Conservation (phyloP, 441 rosid species). For the Jatropha podagrica region DNA sequence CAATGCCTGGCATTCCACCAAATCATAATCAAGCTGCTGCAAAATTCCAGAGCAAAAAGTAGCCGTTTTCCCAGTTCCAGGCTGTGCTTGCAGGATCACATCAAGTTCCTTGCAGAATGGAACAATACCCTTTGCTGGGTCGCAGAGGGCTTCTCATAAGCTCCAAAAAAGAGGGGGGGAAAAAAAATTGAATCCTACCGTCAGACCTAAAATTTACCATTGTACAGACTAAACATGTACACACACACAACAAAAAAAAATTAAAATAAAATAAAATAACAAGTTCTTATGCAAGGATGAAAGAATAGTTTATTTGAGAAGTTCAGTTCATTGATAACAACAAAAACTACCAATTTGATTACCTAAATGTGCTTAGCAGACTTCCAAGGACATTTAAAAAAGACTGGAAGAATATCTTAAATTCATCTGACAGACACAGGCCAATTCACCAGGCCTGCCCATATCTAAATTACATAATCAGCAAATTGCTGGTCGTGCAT, state of each 20-base stretch:
- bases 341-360: not conserved
- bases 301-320: too few species aligned
- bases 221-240: not conserved
- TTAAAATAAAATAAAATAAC: too few species aligned
- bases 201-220: too few species aligned
- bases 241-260: too few species aligned
- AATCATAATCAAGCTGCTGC: conserved; percentile 61
- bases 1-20: conserved; percentile 75
- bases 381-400: not conserved
- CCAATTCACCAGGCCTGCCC: not conserved
- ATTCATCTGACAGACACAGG: not conserved
- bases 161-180: conserved; percentile 19
- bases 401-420: not conserved
- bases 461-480: not conserved
- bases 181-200: too few species aligned
- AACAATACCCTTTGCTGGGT: conserved; percentile 84
- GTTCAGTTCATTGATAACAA: not conserved
- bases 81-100: conserved; percentile 83
- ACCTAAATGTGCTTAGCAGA: not conserved
- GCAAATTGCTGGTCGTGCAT: not conserved
- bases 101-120: conserved; percentile 88
- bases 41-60: conserved; percentile 81
- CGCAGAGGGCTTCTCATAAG: conserved; percentile 88
- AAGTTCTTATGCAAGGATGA: too few species aligned
- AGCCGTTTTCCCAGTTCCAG: conserved; percentile 81